Percentiles rank a stretch among this genome's conserved stretches.
These are phyloP conservation scores for Poa pratensis DNA, from an alignment of 176 grass and related monocot species.

Conservation along the genomic window DNA sequence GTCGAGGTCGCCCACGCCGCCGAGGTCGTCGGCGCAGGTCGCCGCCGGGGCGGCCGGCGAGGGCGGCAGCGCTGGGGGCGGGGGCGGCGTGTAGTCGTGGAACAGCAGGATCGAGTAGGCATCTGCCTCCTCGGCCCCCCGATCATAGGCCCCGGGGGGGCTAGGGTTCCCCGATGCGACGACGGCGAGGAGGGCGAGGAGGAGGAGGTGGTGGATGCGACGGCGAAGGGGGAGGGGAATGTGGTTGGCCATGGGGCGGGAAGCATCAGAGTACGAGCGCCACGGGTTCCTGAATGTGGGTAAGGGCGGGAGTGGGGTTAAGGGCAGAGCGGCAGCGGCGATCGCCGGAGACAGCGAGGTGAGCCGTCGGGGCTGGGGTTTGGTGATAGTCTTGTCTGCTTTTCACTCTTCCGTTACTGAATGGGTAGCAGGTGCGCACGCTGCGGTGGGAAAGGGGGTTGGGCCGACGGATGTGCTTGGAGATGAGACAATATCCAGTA, in stretches of 20 bases:
- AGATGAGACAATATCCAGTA: neutral
- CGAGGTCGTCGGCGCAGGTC: slow-evolving; percentile 79
- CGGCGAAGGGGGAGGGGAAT: slow-evolving; percentile 44
- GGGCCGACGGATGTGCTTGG: slow-evolving; percentile 30
- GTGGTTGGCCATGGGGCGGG: slow-evolving; percentile 54
- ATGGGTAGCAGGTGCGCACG: slow-evolving; percentile 11
- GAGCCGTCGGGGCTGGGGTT: slow-evolving; percentile 41
- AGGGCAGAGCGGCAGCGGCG: slow-evolving; percentile 28
- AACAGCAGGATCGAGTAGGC: slow-evolving; percentile 73
- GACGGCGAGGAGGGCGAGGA: slow-evolving; percentile 32
- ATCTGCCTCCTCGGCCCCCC: slow-evolving; percentile 32
- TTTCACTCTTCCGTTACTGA: slow-evolving; percentile 47
- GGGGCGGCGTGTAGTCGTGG: slow-evolving; percentile 87
- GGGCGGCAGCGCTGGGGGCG: slow-evolving; percentile 67
- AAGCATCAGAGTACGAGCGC: slow-evolving; percentile 65
- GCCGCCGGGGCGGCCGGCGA: slow-evolving; percentile 65
- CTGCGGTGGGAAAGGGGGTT: neutral
- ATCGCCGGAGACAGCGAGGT: slow-evolving; percentile 55
- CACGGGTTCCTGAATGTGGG: neutral
- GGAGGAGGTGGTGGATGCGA: slow-evolving; percentile 24
- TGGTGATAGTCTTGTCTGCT: slow-evolving; percentile 45
- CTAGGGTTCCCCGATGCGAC: slow-evolving; percentile 50
- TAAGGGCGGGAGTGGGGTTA: neutral
- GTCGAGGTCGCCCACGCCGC: slow-evolving; percentile 70
- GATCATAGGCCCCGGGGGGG: slow-evolving; percentile 34